Evolutionary conservation across 768 basidiomycete genomes (phyloP), one percentile per base, ranked within the genome.

Genomic region (Chlorophyllum brunneum): DNA sequence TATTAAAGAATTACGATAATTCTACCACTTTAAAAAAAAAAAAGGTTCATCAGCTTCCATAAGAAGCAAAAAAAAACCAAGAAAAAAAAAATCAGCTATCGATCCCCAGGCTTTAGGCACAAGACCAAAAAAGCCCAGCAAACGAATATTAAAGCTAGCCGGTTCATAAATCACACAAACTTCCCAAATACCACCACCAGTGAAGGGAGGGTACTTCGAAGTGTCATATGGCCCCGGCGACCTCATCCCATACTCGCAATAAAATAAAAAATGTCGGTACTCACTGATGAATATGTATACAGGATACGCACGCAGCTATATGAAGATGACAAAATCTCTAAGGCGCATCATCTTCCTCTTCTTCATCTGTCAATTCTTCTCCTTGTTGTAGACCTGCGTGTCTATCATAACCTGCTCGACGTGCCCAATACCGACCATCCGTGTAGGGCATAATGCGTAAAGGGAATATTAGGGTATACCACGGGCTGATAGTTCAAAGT

Each of bases 291-390:
- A 56, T 46, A 58, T 23, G 40, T 40, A 52, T 40, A 43, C 29
- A 22, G 33, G 13, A 43, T 23, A 22, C 20, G 34, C 18, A 22
- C 33, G 1, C 39, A 39, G 20, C 23, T n/a, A n/a, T n/a, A n/a
- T n/a, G 18, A 36, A 36, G 9, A 31, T 9, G 15, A 13, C 30
- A 31, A 31, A 31, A 13, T 13, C 30, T 2, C 15, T n/a, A n/a
- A 36, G 34, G 34, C 1, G 6, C 20, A 39, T 58, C 63, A 20
- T 63, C 65, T 1, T 79, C 75, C 8, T 81, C 82, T 5, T 83
- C 83, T 18, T 94, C 93, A 58, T 93, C 91, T 2, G 95, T 98
- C 56, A 98, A 70, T 61, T 94, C 92, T 53, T 95, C 95, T 15
- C 85, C 88, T 27, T 72, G 73, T n/a, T 77, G 69, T 2, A 94